Base-by-base conservation (phyloP, 2,329 filamentous ascomycete species). In the Diaporthe longicolla region DNA sequence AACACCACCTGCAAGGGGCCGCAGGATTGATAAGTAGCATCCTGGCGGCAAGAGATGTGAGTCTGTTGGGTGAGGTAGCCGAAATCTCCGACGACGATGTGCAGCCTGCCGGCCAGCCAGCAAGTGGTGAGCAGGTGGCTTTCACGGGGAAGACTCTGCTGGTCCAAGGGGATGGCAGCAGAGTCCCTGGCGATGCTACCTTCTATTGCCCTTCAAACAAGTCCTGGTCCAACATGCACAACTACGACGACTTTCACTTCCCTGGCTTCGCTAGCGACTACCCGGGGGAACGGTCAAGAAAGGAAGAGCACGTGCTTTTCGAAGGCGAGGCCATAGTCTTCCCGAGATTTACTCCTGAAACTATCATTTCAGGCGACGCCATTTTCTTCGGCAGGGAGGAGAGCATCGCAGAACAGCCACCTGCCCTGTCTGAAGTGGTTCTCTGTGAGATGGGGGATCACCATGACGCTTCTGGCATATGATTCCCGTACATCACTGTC, bases 261-360 rank as follows among this genome's bases (percentile, higher is more conserved):
- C 35, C 35, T 1, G 1, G 1, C 35, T 43, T 43, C 7, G 3
- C 8, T 2, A n/a, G 21, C 7, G 9, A n/a, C 5, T 17, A 37
- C 19, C 19, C n/a, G 4, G 35, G 10, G 9, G 40, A 48, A n/a
- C 37, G 1, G 7, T 7, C 40, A 1, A 10, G 13, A 4, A 19
- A 66, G 10, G 45, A 7, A 35, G 61, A 66, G 29, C 1, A 4
- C 7, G 19, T 13, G 1, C 21, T 50, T 24, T 66, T 66, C 61
- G 15, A 24, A 19, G 45, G 29, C 29, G 61, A 66, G 45, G 11
- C 61, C 45, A 50, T 66, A 50, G 1, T 52, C 26, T 19, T 50
- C 10, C 1, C 6, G 3, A 0, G 3, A 11, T 2, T 17, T 24
- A 2, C 10, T 8, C 1, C 1, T 0, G 9, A 35, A 1, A 65